Conservation (phyloP, 192 early-diverging fungal genomes). For the Backusella macrospora region DNA sequence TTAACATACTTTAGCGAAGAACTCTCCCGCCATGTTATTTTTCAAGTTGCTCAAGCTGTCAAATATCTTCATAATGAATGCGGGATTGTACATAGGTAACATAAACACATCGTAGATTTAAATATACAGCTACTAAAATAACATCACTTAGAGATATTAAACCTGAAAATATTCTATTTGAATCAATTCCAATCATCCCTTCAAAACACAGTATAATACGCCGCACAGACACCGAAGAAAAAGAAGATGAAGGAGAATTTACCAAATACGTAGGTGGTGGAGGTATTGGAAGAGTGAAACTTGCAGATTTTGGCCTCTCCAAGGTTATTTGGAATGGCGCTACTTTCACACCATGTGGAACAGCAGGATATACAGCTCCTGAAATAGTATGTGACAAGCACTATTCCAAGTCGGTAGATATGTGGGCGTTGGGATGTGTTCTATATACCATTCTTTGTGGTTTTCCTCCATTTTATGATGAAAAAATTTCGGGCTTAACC, state of each 20-base stretch:
- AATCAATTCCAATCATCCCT: slow-evolving; percentile 67
- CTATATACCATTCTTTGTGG: slow-evolving; percentile 81
- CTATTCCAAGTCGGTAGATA: slow-evolving; percentile 82
- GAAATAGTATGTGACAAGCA: slow-evolving; percentile 83
- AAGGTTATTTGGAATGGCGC: slow-evolving; percentile 84
- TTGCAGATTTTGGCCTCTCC: slow-evolving; percentile 89
- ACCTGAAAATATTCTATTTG: slow-evolving; percentile 87
- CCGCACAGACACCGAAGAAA: slow-evolving; percentile 56
- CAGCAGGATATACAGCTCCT: slow-evolving; percentile 90
- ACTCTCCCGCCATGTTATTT: slow-evolving; percentile 75
- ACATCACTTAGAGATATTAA: slow-evolving; percentile 77
- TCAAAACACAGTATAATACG: slow-evolving; percentile 25
- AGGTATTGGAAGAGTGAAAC: slow-evolving; percentile 80
- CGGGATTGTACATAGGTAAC: slow-evolving; percentile 71
- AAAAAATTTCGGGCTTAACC: slow-evolving; percentile 72
- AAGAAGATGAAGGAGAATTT: slow-evolving; percentile 76
- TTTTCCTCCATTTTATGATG: slow-evolving; percentile 84
- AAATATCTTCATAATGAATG: slow-evolving; percentile 80
- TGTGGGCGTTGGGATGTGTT: slow-evolving; percentile 89
- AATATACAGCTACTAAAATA: neutral
- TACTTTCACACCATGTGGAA: slow-evolving; percentile 89
- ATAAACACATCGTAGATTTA: neutral
- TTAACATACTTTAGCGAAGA: slow-evolving; percentile 82
- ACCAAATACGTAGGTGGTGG: slow-evolving; percentile 74
- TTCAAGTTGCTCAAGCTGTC: slow-evolving; percentile 83